These are phyloP conservation scores for Tuber indicum DNA, from an alignment of 495 filamentous ascomycete species.

Conservation along the genomic window DNA sequence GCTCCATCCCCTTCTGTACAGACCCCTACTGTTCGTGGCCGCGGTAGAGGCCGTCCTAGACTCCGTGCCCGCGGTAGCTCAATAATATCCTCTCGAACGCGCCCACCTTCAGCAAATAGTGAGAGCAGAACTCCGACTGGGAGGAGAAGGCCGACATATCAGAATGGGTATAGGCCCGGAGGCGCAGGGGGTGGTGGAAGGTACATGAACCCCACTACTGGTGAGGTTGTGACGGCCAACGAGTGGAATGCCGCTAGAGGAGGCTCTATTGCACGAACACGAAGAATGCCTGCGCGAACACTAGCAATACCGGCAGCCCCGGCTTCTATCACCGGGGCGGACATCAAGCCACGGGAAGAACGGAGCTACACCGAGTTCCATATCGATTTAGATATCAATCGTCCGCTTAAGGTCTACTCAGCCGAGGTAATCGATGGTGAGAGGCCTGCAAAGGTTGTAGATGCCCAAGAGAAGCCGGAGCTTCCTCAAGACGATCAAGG, in stretches of 20 bases:
- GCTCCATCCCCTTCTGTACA: constrained; percentile 33
- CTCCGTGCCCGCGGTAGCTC: constrained; percentile 36
- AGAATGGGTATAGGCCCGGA: constrained; percentile 60
- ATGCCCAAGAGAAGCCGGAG: constrained; percentile 40
- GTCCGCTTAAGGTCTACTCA: constrained; percentile 65
- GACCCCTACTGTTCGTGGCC: constrained; percentile 30
- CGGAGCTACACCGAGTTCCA: constrained; percentile 96
- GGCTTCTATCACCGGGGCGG: constrained; percentile 68
- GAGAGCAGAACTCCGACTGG: constrained; percentile 41
- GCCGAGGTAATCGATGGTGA: constrained; percentile 74
- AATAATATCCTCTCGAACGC: constrained; percentile 26
- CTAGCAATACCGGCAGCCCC: constrained; percentile 54
- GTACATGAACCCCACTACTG: constrained; percentile 55
- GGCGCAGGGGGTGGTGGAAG: constrained; percentile 74
- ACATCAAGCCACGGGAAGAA: constrained; percentile 94
- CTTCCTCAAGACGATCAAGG: not conserved
- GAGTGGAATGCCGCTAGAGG: constrained; percentile 47
- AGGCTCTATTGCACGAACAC: constrained; percentile 45
- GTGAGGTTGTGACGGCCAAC: constrained; percentile 44
- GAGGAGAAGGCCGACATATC: constrained; percentile 46
- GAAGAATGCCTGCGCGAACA: constrained; percentile 43
- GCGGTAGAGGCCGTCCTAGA: constrained; percentile 38
- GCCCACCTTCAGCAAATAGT: constrained; percentile 22
- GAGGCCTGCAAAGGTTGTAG: constrained; percentile 27
- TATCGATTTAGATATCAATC: constrained; percentile 82